phyloP scores from a whole-genome alignment of 1,284 basidiomycete genomes.

The Coniophora puteana region DNA sequence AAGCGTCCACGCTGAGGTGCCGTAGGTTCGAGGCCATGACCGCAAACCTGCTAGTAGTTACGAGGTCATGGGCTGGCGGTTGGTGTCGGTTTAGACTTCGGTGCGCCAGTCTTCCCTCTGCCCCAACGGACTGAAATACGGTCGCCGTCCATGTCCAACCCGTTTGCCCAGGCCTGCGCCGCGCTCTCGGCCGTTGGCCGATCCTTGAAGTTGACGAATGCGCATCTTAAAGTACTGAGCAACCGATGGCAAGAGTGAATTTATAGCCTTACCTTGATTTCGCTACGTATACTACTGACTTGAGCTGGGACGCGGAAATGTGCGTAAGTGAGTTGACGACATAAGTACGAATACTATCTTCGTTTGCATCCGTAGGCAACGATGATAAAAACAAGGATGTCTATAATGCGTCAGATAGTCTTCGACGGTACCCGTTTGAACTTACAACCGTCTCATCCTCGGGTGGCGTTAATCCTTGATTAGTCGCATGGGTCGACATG shows the following conservation, averaged over 20 bases:
- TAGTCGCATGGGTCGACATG: conserved; percentile 67
- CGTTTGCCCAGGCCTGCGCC: conserved; percentile 83
- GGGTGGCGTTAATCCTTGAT: conserved; percentile 83
- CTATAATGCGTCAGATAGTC: conserved; percentile 36
- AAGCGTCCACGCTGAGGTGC: no score
- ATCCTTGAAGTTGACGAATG: conserved; percentile 92
- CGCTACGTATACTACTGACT: conserved; percentile 83
- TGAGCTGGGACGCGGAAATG: conserved; percentile 66
- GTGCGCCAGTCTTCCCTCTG: conserved; percentile 51
- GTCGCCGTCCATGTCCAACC: conserved; percentile 81
- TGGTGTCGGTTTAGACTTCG: no score
- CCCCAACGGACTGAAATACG: conserved; percentile 87
- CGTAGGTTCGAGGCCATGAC: no score
- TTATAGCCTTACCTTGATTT: conserved; percentile 58
- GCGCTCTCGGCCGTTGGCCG: conserved; percentile 81
- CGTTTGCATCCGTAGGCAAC: conserved; percentile 71
- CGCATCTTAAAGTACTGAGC: conserved; percentile 59
- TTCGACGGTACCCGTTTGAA: conserved; percentile 24
- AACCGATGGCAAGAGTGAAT: neutral
- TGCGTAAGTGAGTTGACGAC: conserved; percentile 72
- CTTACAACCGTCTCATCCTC: conserved; percentile 84
- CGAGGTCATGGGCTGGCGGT: no score
- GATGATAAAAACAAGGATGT: conserved; percentile 91
- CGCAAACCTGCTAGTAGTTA: no score
- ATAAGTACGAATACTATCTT: conserved; percentile 74